These are phyloP conservation scores for Eleusine indica DNA, from an alignment of 176 grass and related monocot genomes.

Conservation along the genomic window DNA sequence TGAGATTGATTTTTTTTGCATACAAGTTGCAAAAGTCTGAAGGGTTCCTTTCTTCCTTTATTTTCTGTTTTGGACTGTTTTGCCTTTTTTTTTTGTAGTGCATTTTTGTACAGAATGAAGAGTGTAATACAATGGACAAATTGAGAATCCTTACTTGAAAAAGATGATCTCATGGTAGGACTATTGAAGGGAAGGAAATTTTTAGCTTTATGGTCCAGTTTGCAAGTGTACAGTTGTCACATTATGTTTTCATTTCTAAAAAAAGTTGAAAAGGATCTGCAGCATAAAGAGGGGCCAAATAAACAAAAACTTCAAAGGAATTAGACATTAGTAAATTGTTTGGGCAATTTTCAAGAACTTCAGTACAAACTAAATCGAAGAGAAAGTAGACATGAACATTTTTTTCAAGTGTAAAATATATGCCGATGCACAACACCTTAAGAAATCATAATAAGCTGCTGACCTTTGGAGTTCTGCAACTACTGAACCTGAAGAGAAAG, in stretches of 20 bases:
- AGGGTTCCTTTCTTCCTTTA: slow-evolving; percentile 4
- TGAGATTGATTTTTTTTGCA: slow-evolving; percentile 50
- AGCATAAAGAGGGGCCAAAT: no score
- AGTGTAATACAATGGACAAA: slow-evolving; percentile 44
- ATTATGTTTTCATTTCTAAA: not conserved
- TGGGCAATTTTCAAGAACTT: no score
- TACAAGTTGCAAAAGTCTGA: slow-evolving; percentile 27
- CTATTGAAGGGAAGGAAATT: not conserved
- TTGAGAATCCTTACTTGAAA: slow-evolving; percentile 29
- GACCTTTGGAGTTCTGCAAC: no score
- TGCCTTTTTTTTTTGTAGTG: slow-evolving; percentile 30
- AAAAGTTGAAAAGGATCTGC: no score
- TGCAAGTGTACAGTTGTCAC: not conserved
- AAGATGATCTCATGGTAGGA: slow-evolving; percentile 35
- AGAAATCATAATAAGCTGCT: no score
- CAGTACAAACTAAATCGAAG: no score
- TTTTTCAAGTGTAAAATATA: no score
- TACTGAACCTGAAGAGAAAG: no score
- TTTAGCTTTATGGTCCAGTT: not conserved
- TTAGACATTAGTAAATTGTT: no score
- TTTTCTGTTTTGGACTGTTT: slow-evolving; percentile 7
- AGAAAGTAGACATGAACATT: no score
- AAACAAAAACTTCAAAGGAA: no score
- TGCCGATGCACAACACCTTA: no score
- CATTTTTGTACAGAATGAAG: slow-evolving; percentile 58